phyloP scores from a whole-genome alignment of 2,329 filamentous ascomycete genomes.

The Colletotrichum liaoningense region DNA sequence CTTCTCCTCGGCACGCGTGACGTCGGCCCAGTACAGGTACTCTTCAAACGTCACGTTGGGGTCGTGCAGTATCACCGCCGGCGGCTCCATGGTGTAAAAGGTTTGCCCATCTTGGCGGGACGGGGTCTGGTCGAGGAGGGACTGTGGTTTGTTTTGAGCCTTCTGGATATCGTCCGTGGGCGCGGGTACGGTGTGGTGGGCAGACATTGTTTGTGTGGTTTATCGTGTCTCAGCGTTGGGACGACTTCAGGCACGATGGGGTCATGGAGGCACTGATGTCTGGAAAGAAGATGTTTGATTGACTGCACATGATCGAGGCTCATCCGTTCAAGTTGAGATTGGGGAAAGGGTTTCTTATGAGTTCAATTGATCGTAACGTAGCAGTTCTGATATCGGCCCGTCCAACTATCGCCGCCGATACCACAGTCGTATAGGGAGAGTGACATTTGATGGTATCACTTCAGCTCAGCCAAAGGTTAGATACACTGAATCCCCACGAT shows the following conservation, averaged over 20 bases:
- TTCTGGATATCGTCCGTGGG: constrained; percentile 15
- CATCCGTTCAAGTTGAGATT: background rate
- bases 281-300: background rate
- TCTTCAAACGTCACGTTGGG: constrained; percentile 41
- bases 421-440: background rate
- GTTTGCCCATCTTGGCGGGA: background rate
- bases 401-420: background rate
- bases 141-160: background rate
- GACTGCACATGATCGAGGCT: background rate
- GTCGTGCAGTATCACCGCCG: constrained; percentile 35
- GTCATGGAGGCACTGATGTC: background rate
- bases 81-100: background rate
- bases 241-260: constrained; percentile 11
- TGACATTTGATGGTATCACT: background rate
- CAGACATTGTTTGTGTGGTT: constrained; percentile 5
- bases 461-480: no score
- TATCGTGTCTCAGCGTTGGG: constrained; percentile 24
- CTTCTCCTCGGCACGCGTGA: constrained; percentile 39
- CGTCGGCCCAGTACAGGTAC: constrained; percentile 41
- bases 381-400: background rate
- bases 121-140: background rate
- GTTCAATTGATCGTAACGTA: background rate
- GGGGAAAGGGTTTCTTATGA: background rate
- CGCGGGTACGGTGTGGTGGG: background rate
- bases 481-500: background rate